phyloP scores from a whole-genome alignment of 139 green algal species.

The Microglena sp. region DNA sequence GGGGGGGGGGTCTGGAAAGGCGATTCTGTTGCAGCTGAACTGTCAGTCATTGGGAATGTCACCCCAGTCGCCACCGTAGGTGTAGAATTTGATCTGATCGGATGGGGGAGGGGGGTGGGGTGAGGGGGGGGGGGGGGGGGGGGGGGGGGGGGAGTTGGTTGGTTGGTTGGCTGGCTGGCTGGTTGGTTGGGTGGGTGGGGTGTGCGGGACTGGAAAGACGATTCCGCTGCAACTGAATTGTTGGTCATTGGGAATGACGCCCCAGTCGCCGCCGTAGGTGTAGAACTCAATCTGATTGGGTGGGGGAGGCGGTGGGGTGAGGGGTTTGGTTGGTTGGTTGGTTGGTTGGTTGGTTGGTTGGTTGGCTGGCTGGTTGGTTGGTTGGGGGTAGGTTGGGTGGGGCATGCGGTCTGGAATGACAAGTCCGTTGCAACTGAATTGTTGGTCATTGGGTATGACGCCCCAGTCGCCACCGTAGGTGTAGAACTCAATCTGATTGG shows the following conservation, averaged over 20 bases:
- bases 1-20: no score
- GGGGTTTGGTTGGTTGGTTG: no score
- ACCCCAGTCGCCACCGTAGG: conserved; percentile 89
- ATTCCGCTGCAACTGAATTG: conserved; percentile 96
- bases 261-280: conserved; percentile 92
- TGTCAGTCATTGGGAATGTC: conserved; percentile 80
- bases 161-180: no score
- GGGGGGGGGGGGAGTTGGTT: no score
- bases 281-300: conserved; percentile 46
- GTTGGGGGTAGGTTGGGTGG: no score
- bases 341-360: no score
- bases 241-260: conserved; percentile 74
- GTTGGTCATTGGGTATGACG: conserved; percentile 75
- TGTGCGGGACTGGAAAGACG: conserved; percentile 75
- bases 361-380: no score
- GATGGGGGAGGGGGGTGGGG: no score
- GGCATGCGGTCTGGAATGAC: conserved; percentile 70
- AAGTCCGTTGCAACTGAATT: conserved; percentile 95
- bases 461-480: conserved; percentile 92
- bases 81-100: conserved; percentile 58
- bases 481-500: conserved; percentile 50
- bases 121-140: no score
- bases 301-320: no score
- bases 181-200: no score
- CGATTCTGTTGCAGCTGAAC: no score